Conservation (phyloP, 768 basidiomycete genomes). For the Lactifluus echinatus region DNA sequence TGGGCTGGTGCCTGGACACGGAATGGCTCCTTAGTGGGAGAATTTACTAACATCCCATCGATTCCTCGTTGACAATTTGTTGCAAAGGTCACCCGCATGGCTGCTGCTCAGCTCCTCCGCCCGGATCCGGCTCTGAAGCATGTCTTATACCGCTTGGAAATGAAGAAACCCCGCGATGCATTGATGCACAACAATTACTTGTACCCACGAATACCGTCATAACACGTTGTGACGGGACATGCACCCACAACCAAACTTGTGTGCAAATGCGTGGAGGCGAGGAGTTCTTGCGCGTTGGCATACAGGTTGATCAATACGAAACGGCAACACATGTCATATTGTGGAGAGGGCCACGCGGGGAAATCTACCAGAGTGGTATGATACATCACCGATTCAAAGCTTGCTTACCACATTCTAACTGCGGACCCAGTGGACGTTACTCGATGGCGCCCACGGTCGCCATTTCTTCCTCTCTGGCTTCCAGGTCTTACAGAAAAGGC, state of each 20-base stretch:
- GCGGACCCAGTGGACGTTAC: conserved; percentile 44
- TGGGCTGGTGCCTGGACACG: conserved; percentile 17
- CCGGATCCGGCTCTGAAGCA: conserved; percentile 1
- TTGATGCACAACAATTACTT: conserved; percentile 51
- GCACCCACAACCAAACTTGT: conserved; percentile 42
- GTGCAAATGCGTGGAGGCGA: conserved; percentile 41
- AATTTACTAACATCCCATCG: background rate
- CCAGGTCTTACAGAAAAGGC: conserved; percentile 35
- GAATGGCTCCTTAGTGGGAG: conserved; percentile 27
- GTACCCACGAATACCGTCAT: conserved; percentile 11
- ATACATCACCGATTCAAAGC: background rate
- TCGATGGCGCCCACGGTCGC: conserved; percentile 37
- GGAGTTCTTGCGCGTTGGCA: conserved; percentile 46
- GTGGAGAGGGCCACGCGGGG: conserved; percentile 63
- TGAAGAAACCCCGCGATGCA: conserved; percentile 33
- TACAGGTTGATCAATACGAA: conserved; percentile 26
- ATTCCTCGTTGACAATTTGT: conserved; percentile 6
- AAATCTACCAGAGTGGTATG: conserved; percentile 61
- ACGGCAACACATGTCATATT: conserved; percentile 36
- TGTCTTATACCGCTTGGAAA: conserved; percentile 38
- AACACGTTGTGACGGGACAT: conserved; percentile 36
- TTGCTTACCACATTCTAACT: background rate
- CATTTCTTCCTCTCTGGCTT: conserved; percentile 32
- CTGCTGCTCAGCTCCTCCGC: conserved; percentile 21
- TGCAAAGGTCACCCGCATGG: conserved; percentile 24